Conservation (phyloP, 768 basidiomycete species). For the Russula sp. region DNA sequence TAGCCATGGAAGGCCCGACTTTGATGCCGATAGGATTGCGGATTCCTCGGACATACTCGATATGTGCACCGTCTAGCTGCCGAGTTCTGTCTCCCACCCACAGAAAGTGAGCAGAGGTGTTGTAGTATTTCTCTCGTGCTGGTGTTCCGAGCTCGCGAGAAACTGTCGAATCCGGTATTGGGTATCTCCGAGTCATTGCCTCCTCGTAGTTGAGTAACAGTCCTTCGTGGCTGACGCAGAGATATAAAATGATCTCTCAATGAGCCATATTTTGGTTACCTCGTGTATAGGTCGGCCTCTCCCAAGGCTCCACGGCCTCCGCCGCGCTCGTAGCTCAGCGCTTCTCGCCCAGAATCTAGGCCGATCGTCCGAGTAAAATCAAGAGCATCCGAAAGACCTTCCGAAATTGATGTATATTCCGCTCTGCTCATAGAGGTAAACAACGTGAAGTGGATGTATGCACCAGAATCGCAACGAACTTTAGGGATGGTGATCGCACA, state of each 20-base stretch:
- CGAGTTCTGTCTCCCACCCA: slow-evolving; percentile 98
- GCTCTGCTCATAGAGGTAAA: slow-evolving; percentile 33
- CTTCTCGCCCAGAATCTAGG: slow-evolving; percentile 43
- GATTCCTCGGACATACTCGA: slow-evolving; percentile 91
- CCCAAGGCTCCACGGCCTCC: slow-evolving; percentile 66
- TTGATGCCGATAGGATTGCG: slow-evolving; percentile 95
- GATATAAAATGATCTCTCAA: neutral
- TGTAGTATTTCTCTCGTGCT: slow-evolving; percentile 52
- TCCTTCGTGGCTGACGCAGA: slow-evolving; percentile 69
- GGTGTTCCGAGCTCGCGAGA: slow-evolving; percentile 6
- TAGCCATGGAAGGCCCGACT: slow-evolving; percentile 81
- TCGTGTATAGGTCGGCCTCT: slow-evolving; percentile 92
- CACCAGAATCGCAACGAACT: slow-evolving; percentile 35
- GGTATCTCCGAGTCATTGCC: slow-evolving; percentile 72
- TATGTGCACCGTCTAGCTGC: slow-evolving; percentile 86
- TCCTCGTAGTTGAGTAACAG: slow-evolving; percentile 90
- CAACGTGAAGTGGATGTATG: neutral
- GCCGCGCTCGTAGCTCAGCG: slow-evolving; percentile 56
- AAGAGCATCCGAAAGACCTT: slow-evolving; percentile 81
- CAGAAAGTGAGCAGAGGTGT: slow-evolving; percentile 88
- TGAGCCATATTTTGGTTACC: slow-evolving; percentile 34
- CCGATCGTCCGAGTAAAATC: slow-evolving; percentile 92
- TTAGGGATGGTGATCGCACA: slow-evolving; percentile 74
- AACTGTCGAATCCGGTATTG: slow-evolving; percentile 29
- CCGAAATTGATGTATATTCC: slow-evolving; percentile 82